Evolutionary conservation across 2,329 filamentous ascomycete species (phyloP), one percentile per base, ranked within the genome.

Genomic region (Aspergillus pseudonomiae): DNA sequence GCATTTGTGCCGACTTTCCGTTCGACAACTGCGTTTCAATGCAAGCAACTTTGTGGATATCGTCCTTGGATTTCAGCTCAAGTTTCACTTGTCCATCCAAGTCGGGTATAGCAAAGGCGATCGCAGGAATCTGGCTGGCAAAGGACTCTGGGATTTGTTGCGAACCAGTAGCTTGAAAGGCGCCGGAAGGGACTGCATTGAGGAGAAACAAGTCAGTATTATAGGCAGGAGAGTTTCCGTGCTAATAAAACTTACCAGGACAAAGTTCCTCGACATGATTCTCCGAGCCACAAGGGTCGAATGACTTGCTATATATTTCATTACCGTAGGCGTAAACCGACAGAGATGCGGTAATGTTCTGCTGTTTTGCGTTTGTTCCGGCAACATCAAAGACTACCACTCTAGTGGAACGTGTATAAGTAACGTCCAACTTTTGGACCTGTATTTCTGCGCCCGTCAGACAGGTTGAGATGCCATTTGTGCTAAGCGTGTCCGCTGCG

Each of bases 71-170:
- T 64, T 85, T 88, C 53, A 99, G 85, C 74, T 92, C 82, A 67
- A 99, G 82, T 52, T 89, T 95, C 39, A 94, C 95, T 71, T 90
- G 81, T 43, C 94, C 94, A 61, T 94, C 90, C 70, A 99, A 90
- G 75, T 99, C 94, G 57, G 95, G 95, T 36, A 99, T 84, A 65
- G 87, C 86, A 81, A 97, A 99, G 14, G 94, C 94, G 68, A 99
- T 96, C 2, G 87, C 81, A 1, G 95, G 95, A 46, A 99, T 94
- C 79, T 91, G 80, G 60, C 84, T 84, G 61, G 92, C 88, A 74
- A 89, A 94, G 65, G 88, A 73, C 0, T 85, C 79, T 19, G 93
- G 91, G 45, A 99, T 91, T 34, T 83, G 78, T 76, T 95, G 90
- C 4, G 80, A 81, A 54, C 93, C 94, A 50, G 82, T 80, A 9